Percentiles rank a stretch among this genome's conserved stretches.
Evolutionary conservation across 1,284 basidiomycete species (phyloP).

Genomic region (Irpex lacteus): DNA sequence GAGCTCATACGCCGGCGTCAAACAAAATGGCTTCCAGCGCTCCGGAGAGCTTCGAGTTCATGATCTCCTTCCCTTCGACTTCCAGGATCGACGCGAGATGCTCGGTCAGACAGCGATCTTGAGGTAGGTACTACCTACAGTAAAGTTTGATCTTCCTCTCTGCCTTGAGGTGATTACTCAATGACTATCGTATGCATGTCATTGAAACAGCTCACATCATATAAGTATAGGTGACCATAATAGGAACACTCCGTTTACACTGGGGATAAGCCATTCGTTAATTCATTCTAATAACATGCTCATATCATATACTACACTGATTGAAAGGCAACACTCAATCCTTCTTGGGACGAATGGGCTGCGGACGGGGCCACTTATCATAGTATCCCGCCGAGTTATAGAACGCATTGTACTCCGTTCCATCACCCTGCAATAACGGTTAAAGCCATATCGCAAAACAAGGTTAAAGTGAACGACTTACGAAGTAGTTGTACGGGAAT

Average conservation of each 20-base stretch:
- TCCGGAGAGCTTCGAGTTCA: too few relatives aligned
- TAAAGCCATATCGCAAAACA: background rate
- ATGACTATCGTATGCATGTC: too few relatives aligned
- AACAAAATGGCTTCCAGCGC: too few relatives aligned
- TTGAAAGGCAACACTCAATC: background rate
- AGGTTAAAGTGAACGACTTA: background rate
- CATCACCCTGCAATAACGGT: conserved; percentile 15
- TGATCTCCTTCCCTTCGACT: too few relatives aligned
- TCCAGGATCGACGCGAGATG: too few relatives aligned
- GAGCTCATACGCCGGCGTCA: too few relatives aligned
- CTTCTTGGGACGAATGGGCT: conserved; percentile 17
- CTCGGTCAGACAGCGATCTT: too few relatives aligned
- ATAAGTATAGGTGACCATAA: background rate
- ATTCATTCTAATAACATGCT: conserved; percentile 14
- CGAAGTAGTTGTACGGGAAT: conserved; percentile 17
- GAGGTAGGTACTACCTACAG: too few relatives aligned
- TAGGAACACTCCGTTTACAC: background rate
- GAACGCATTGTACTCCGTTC: conserved; percentile 14
- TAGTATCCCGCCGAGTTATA: conserved; percentile 16
- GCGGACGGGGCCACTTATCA: conserved; percentile 18
- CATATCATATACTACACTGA: too few relatives aligned
- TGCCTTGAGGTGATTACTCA: too few relatives aligned
- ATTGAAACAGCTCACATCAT: too few relatives aligned
- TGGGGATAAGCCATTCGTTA: background rate
- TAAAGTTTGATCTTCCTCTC: too few relatives aligned